These are phyloP conservation scores for Nakazawaea laoshanensis DNA, from an alignment of 805 yeast genomes.

Conservation along the genomic window DNA sequence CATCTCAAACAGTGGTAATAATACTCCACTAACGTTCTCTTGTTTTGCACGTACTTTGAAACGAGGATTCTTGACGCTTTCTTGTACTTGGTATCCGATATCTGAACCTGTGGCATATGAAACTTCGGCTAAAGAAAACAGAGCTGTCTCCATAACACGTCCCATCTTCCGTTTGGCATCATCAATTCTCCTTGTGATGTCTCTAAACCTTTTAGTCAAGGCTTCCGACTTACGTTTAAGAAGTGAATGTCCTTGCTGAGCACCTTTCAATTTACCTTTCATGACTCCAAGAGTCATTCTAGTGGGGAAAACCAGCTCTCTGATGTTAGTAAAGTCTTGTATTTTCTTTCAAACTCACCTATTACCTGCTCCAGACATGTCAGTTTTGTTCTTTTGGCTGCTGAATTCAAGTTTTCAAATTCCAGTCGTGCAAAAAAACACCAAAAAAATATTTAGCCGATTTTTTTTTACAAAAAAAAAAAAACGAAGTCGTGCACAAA, in stretches of 20 bases:
- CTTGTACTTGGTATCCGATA: slow-evolving; percentile 93
- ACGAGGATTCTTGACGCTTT: slow-evolving; percentile 83
- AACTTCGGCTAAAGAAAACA: slow-evolving; percentile 94
- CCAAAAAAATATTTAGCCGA: no score
- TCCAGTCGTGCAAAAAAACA: no score
- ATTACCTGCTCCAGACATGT: slow-evolving; percentile 61
- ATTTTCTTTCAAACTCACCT: slow-evolving; percentile 19
- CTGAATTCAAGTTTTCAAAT: no score
- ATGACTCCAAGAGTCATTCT: slow-evolving; percentile 94
- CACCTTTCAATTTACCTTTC: slow-evolving; percentile 95
- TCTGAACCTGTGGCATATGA: slow-evolving; percentile 96
- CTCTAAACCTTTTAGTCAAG: slow-evolving; percentile 90
- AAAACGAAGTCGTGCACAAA: no score
- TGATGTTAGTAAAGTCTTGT: slow-evolving; percentile 16
- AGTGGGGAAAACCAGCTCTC: slow-evolving; percentile 96
- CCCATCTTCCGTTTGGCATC: slow-evolving; percentile 97
- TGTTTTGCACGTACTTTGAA: slow-evolving; percentile 87
- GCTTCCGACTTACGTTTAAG: slow-evolving; percentile 96
- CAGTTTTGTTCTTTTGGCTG: neutral
- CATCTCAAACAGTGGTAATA: slow-evolving; percentile 86
- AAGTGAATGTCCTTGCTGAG: slow-evolving; percentile 91
- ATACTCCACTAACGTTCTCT: slow-evolving; percentile 95
- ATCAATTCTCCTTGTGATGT: slow-evolving; percentile 87
- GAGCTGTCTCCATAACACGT: slow-evolving; percentile 95
- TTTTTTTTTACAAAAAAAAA: no score